These are phyloP conservation scores for Exophiala mesophila DNA, from an alignment of 2,329 filamentous ascomycete genomes.

Conservation along the genomic window DNA sequence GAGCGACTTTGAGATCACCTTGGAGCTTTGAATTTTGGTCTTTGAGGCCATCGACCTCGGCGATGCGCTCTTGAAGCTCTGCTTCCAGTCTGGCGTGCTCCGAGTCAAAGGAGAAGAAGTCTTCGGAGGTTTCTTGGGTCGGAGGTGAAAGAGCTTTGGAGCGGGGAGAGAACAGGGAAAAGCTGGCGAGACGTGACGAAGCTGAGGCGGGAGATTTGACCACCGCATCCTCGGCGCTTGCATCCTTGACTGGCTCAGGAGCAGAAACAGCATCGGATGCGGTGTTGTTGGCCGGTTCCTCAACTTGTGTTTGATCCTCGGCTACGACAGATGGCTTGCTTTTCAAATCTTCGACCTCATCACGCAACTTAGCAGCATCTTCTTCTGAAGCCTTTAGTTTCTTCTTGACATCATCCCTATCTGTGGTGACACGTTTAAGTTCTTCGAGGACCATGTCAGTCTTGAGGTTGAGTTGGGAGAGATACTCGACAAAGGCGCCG, in stretches of 20 bases:
- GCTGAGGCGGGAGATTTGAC: conserved; percentile 33
- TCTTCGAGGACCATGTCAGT: conserved; percentile 93
- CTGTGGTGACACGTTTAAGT: conserved; percentile 75
- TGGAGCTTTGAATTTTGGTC: conserved; percentile 64
- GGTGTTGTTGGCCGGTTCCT: conserved; percentile 1
- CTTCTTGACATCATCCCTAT: conserved; percentile 75
- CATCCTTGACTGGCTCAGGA: conserved; percentile 10
- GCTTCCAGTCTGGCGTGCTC: conserved; percentile 78
- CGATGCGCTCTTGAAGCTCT: conserved; percentile 64
- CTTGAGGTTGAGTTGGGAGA: conserved; percentile 79
- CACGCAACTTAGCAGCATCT: conserved; percentile 55
- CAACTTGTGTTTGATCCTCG: conserved; percentile 25
- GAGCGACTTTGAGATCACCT: conserved; percentile 64
- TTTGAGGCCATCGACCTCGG: conserved; percentile 67
- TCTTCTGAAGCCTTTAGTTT: conserved; percentile 66
- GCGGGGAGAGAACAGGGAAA: conserved; percentile 38
- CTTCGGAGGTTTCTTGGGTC: conserved; percentile 49
- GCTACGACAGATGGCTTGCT: conserved; percentile 30
- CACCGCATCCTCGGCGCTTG: conserved; percentile 13
- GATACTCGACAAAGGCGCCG: conserved; percentile 77
- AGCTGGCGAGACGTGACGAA: conserved; percentile 33
- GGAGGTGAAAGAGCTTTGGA: conserved; percentile 31
- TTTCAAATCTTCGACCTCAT: conserved; percentile 58
- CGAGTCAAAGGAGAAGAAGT: conserved; percentile 89
- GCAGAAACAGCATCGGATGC: background rate